A percentile compares a stretch with the other conserved stretches of the same genome.
phyloP scores from a whole-genome alignment of 805 yeast species.

The Lipomyces japonicus region DNA sequence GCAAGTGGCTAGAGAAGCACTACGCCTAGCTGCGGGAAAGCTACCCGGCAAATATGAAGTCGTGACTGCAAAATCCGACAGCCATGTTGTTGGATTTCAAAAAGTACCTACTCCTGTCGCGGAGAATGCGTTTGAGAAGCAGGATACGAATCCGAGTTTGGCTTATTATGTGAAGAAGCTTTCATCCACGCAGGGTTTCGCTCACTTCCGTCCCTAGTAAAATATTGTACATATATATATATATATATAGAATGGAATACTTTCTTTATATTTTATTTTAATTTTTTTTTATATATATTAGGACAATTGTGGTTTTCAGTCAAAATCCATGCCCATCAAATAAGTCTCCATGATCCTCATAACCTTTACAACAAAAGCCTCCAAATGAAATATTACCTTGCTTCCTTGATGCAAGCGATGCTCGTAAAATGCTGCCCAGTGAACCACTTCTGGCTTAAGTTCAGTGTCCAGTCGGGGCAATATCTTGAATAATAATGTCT shows the following conservation, averaged over 20 bases:
- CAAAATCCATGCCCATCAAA: background rate
- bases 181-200: slow-evolving; percentile 38
- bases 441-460: slow-evolving; percentile 32
- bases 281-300: too few relatives aligned
- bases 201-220: slow-evolving; percentile 1
- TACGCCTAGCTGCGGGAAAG: slow-evolving; percentile 83
- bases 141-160: slow-evolving; percentile 61
- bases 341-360: slow-evolving; percentile 67
- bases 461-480: slow-evolving; percentile 33
- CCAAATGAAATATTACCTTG: slow-evolving; percentile 89
- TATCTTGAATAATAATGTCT: slow-evolving; percentile 47
- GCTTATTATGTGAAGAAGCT: slow-evolving; percentile 53
- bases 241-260: background rate
- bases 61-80: slow-evolving; percentile 5
- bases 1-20: slow-evolving; percentile 82
- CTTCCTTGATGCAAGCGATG: slow-evolving; percentile 82
- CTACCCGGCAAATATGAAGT: slow-evolving; percentile 49
- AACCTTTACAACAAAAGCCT: slow-evolving; percentile 84
- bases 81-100: slow-evolving; percentile 11
- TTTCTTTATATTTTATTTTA: background rate
- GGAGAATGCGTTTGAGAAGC: slow-evolving; percentile 52
- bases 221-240: background rate
- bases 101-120: slow-evolving; percentile 44
- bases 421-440: slow-evolving; percentile 44
- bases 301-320: too few relatives aligned